phyloP scores from a whole-genome alignment of 225 moss, liverwort and hornwort genomes.

The Marchantia polymorpha region DNA sequence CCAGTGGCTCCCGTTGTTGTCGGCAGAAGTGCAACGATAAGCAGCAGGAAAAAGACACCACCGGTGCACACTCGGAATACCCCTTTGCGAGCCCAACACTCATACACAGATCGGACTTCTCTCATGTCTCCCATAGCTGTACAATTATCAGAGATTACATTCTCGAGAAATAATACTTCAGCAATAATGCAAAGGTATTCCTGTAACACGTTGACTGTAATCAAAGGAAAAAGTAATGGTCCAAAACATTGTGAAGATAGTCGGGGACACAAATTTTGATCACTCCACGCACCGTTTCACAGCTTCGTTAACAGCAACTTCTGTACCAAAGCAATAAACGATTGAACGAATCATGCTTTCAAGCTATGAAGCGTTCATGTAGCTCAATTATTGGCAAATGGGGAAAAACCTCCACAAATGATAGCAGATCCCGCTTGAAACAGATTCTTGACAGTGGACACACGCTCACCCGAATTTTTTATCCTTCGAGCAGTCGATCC shows the following conservation, averaged over 20 bases:
- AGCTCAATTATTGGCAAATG: no score
- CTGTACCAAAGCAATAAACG: neutral
- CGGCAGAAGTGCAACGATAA: constrained; percentile 31
- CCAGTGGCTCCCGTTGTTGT: constrained; percentile 51
- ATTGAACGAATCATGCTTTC: no score
- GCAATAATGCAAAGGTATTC: neutral
- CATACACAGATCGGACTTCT: neutral
- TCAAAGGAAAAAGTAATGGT: neutral
- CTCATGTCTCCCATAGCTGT: neutral
- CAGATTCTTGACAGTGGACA: no score
- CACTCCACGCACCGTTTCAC: neutral
- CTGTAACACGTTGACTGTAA: neutral
- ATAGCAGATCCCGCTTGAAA: no score
- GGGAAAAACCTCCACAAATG: no score
- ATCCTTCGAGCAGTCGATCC: no score
- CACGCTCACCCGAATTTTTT: no score
- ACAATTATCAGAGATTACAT: neutral
- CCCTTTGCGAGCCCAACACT: neutral
- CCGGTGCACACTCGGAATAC: constrained; percentile 3
- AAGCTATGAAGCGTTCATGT: no score
- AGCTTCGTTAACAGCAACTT: neutral
- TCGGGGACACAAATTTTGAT: no score
- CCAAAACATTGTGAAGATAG: neutral
- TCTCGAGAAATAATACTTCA: neutral
- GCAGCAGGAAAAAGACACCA: constrained; percentile 20